A percentile compares a stretch with the other conserved stretches of the same genome.
These are phyloP conservation scores for Entomortierella lignicola DNA, from an alignment of 192 early-diverging fungal species.

Conservation along the genomic window DNA sequence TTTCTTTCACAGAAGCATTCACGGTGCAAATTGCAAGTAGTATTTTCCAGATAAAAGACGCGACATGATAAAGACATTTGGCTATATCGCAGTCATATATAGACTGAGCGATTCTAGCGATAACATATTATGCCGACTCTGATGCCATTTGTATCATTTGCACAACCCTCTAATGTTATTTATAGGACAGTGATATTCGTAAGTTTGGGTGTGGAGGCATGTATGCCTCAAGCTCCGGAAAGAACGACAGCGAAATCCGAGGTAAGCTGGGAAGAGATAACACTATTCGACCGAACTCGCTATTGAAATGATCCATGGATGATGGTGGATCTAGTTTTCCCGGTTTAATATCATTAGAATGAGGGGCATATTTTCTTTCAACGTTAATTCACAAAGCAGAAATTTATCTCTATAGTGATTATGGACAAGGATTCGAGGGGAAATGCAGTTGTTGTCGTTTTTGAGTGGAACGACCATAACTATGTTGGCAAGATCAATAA, in stretches of 20 bases:
- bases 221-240: slow-evolving; percentile 25
- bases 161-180: neutral
- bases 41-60: neutral
- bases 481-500: slow-evolving; percentile 53
- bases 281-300: no score
- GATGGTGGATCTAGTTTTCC: neutral
- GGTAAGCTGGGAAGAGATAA: no score
- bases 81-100: no score
- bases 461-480: slow-evolving; percentile 59
- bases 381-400: neutral
- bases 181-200: slow-evolving; percentile 15
- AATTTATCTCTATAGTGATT: slow-evolving; percentile 18
- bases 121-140: no score
- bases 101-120: neutral
- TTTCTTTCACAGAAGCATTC: slow-evolving; percentile 38
- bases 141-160: no score
- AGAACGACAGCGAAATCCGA: slow-evolving; percentile 35
- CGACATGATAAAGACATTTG: neutral
- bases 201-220: slow-evolving; percentile 27
- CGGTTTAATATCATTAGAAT: no score
- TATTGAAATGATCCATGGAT: no score
- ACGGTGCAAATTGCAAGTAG: slow-evolving; percentile 24
- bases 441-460: slow-evolving; percentile 56
- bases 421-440: slow-evolving; percentile 51
- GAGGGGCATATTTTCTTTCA: neutral